Conservation (phyloP, 2,329 filamentous ascomycete genomes). For the Lecanicillium sp. region DNA sequence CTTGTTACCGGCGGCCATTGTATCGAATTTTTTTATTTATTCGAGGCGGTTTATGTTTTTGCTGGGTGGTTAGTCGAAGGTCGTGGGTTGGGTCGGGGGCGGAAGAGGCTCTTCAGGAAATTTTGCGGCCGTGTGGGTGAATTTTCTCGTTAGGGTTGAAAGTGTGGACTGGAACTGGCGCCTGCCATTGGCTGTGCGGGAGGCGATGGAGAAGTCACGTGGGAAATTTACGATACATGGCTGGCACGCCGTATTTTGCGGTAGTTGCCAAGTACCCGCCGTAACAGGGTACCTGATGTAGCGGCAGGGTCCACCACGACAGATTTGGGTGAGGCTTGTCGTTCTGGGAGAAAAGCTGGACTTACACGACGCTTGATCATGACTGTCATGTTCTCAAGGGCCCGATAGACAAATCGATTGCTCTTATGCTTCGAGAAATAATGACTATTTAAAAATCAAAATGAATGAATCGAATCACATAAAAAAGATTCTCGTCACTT, state of each 20-base stretch:
- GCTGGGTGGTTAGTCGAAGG: constrained; percentile 16
- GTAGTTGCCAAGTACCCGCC: background rate
- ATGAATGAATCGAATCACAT: too few relatives aligned
- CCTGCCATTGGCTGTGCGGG: constrained; percentile 1
- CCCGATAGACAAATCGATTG: too few relatives aligned
- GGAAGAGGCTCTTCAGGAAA: background rate
- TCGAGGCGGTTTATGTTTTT: constrained; percentile 12
- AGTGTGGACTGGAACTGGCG: background rate
- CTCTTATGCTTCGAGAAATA: too few relatives aligned
- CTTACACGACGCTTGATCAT: constrained; percentile 1
- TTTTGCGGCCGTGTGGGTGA: constrained; percentile 15
- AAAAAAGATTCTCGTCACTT: too few relatives aligned
- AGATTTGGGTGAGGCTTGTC: background rate
- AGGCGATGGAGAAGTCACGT: constrained; percentile 7
- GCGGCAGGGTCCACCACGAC: too few relatives aligned
- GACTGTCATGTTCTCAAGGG: background rate
- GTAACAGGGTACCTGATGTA: too few relatives aligned
- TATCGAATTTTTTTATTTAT: constrained; percentile 16
- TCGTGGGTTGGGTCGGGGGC: constrained; percentile 12
- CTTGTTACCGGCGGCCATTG: constrained; percentile 29
- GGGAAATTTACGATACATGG: constrained; percentile 4
- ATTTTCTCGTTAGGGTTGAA: constrained; percentile 18
- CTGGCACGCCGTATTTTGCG: background rate
- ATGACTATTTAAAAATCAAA: too few relatives aligned
- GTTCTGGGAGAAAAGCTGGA: background rate